These are phyloP conservation scores for Lagenaria siceraria DNA, from an alignment of 306 rosid genomes.

Conservation along the genomic window DNA sequence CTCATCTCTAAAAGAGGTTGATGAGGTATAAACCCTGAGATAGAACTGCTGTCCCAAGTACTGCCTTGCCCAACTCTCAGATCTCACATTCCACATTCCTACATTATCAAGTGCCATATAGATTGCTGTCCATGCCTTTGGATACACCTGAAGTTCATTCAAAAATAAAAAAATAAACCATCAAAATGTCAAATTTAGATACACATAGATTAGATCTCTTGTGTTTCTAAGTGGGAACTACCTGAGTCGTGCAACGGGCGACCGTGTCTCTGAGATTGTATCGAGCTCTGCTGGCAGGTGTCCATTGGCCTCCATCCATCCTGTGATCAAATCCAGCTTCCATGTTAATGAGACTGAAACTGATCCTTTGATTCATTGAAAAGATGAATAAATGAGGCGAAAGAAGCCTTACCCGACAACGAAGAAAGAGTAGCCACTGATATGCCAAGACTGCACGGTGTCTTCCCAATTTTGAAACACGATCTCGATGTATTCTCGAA, in stretches of 20 bases:
- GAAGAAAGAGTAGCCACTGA: constrained; percentile 75
- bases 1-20: constrained; percentile 72
- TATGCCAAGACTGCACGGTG: constrained; percentile 88
- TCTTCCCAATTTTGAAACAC: constrained; percentile 93
- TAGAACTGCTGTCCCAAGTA: constrained; percentile 94
- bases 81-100: constrained; percentile 95
- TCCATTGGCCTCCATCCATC: constrained; percentile 94
- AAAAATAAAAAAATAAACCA: not conserved
- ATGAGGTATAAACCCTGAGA: constrained; percentile 59
- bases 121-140: constrained; percentile 81
- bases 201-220: not conserved
- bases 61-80: constrained; percentile 87
- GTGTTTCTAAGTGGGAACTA: not conserved
- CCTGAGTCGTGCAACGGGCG: constrained; percentile 79
- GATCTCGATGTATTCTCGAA: constrained; percentile 72
- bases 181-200: not conserved
- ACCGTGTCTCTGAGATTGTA: constrained; percentile 88
- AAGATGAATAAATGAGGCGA: not conserved
- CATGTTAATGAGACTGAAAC: not conserved
- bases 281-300: constrained; percentile 47
- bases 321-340: constrained; percentile 37
- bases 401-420: constrained; percentile 62
- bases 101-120: constrained; percentile 80
- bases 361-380: not conserved
- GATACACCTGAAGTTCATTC: constrained; percentile 51